Evolutionary conservation across 352 stramenopile genomes (phyloP).

Genomic region (Aphanomyces astaci): DNA sequence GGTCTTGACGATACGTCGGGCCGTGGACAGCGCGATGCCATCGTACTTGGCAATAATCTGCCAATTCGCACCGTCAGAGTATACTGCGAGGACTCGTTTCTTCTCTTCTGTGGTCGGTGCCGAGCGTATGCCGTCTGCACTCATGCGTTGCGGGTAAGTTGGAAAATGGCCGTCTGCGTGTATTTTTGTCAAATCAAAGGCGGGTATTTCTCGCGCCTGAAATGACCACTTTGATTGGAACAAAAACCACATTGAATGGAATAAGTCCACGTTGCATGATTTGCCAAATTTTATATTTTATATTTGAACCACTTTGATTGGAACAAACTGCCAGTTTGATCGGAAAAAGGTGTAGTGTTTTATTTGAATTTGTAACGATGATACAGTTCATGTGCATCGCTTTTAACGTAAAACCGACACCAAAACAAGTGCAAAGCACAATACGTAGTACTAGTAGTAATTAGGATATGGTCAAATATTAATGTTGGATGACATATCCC

Average conservation of each 20-base stretch:
- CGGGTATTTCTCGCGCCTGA: background rate
- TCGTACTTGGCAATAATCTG: background rate
- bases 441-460: too few relatives aligned
- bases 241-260: background rate
- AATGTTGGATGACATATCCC: too few relatives aligned
- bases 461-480: too few relatives aligned
- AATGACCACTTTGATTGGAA: slow-evolving; percentile 1
- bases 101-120: background rate
- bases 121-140: background rate
- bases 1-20: background rate
- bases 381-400: too few relatives aligned
- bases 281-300: slow-evolving; percentile 1
- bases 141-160: background rate
- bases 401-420: too few relatives aligned
- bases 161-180: background rate
- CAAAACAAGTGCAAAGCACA: too few relatives aligned
- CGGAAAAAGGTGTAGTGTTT: slow-evolving; percentile 25
- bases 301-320: background rate
- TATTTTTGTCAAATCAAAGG: too few relatives aligned
- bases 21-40: background rate
- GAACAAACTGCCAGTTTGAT: background rate
- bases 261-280: background rate
- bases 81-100: background rate
- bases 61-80: background rate
- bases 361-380: too few relatives aligned